phyloP scores from a whole-genome alignment of 768 basidiomycete genomes.

The Lentinula guzmanii region DNA sequence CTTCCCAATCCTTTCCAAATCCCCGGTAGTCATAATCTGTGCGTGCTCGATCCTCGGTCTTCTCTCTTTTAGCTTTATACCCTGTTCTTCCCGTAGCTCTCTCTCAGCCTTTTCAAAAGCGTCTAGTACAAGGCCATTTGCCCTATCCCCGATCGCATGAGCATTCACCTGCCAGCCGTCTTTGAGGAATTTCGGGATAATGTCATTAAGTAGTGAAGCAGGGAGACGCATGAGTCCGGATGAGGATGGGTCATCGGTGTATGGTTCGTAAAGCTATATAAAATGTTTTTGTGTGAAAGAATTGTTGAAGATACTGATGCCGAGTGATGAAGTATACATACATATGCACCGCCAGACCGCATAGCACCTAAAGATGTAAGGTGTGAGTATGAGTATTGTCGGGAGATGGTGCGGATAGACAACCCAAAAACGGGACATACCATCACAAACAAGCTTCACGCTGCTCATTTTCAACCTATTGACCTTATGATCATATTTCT shows the following conservation, averaged over 20 bases:
- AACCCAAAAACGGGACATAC: not conserved
- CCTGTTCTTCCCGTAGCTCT: constrained; percentile 18
- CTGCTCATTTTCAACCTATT: constrained; percentile 4
- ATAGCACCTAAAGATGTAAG: constrained; percentile 57
- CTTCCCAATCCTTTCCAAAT: constrained; percentile 69
- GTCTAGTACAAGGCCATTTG: constrained; percentile 78
- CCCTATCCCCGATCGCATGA: constrained; percentile 83
- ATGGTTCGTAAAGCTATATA: constrained; percentile 69
- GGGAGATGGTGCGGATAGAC: no score
- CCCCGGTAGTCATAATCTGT: constrained; percentile 70
- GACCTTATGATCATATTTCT: not conserved
- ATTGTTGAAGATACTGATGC: not conserved
- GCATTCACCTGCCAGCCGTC: constrained; percentile 93
- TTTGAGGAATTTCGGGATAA: constrained; percentile 63
- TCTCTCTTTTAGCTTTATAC: constrained; percentile 52
- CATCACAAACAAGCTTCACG: constrained; percentile 4
- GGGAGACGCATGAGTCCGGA: constrained; percentile 76
- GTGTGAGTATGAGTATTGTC: not conserved
- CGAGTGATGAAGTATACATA: constrained; percentile 22
- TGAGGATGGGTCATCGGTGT: constrained; percentile 69
- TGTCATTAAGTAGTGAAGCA: constrained; percentile 49
- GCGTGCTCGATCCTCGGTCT: constrained; percentile 88
- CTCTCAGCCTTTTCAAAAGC: constrained; percentile 66
- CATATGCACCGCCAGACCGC: constrained; percentile 83
- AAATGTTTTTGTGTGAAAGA: not conserved